These are phyloP conservation scores for Conticribra weissflogii DNA, from an alignment of 108 stramenopile genomes.

Conservation along the genomic window DNA sequence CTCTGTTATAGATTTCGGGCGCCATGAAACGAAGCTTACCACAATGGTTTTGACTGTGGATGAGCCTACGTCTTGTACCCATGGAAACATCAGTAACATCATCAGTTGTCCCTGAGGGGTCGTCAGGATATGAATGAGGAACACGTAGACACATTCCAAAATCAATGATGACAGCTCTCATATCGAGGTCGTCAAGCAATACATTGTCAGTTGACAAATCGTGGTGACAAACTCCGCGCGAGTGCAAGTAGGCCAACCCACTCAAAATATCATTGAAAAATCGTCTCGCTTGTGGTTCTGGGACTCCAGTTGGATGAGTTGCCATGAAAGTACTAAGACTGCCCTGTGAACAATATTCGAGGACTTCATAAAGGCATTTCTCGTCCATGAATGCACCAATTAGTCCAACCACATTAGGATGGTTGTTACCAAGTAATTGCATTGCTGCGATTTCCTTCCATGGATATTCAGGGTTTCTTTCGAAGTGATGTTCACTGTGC, in stretches of 20 bases:
- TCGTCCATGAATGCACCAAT: conserved; percentile 76
- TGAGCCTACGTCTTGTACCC: conserved; percentile 60
- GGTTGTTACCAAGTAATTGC: conserved; percentile 64
- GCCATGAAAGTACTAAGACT: conserved; percentile 76
- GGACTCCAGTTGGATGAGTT: conserved; percentile 60
- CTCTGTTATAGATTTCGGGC: conserved; percentile 76
- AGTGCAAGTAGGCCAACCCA: conserved; percentile 81
- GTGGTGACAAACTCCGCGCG: conserved; percentile 83
- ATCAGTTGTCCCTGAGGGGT: conserved; percentile 34
- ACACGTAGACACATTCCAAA: conserved; percentile 93
- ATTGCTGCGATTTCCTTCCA: conserved; percentile 90
- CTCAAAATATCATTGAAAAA: conserved; percentile 83
- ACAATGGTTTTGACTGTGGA: conserved; percentile 54
- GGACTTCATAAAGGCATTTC: conserved; percentile 77
- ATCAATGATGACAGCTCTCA: conserved; percentile 84
- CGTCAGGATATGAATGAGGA: conserved; percentile 68
- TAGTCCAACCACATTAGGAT: conserved; percentile 68
- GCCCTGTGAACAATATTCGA: conserved; percentile 85
- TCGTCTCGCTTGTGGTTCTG: conserved; percentile 70
- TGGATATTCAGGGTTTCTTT: conserved; percentile 85
- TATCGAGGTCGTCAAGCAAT: conserved; percentile 53
- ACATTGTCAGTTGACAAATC: conserved; percentile 87
- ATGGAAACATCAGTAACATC: conserved; percentile 60
- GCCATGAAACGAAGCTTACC: conserved; percentile 89
- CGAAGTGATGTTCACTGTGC: conserved; percentile 31